phyloP scores from a whole-genome alignment of 1,284 basidiomycete genomes.

The Ustanciosporium gigantosporum region DNA sequence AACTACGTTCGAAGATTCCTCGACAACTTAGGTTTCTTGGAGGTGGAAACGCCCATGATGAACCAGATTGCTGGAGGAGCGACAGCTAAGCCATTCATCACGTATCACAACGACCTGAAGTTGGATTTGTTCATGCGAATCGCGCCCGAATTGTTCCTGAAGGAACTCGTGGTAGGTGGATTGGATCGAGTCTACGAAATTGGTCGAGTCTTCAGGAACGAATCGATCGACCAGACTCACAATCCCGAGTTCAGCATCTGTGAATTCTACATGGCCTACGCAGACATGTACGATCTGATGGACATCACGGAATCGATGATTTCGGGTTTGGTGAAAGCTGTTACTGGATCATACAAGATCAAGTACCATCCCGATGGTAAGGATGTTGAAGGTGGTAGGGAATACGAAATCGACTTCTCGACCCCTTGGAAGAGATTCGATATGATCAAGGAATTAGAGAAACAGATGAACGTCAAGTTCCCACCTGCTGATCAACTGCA shows the following conservation, averaged over 20 bases:
- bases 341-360: slow-evolving; percentile 83
- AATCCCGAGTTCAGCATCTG: slow-evolving; percentile 74
- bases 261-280: slow-evolving; percentile 99
- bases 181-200: slow-evolving; percentile 98
- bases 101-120: slow-evolving; percentile 97
- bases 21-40: slow-evolving; percentile 90
- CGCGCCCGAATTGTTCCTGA: slow-evolving; percentile 96
- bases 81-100: slow-evolving; percentile 97
- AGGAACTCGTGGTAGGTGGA: slow-evolving; percentile 95
- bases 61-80: slow-evolving; percentile 95
- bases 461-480: slow-evolving; percentile 89
- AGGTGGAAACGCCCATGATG: slow-evolving; percentile 99
- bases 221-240: slow-evolving; percentile 91
- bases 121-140: slow-evolving; percentile 97
- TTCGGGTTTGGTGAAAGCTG: slow-evolving; percentile 85
- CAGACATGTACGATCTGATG: slow-evolving; percentile 99
- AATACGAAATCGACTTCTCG: slow-evolving; percentile 83
- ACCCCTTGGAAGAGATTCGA: slow-evolving; percentile 99
- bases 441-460: slow-evolving; percentile 92
- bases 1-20: slow-evolving; percentile 79
- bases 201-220: slow-evolving; percentile 96
- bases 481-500: slow-evolving; percentile 89
- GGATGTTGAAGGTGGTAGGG: slow-evolving; percentile 68
- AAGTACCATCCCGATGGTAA: slow-evolving; percentile 92
- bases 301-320: slow-evolving; percentile 91